phyloP scores from a whole-genome alignment of 371 early-diverging fungal genomes.

The Basidiobolus meristosporus region DNA sequence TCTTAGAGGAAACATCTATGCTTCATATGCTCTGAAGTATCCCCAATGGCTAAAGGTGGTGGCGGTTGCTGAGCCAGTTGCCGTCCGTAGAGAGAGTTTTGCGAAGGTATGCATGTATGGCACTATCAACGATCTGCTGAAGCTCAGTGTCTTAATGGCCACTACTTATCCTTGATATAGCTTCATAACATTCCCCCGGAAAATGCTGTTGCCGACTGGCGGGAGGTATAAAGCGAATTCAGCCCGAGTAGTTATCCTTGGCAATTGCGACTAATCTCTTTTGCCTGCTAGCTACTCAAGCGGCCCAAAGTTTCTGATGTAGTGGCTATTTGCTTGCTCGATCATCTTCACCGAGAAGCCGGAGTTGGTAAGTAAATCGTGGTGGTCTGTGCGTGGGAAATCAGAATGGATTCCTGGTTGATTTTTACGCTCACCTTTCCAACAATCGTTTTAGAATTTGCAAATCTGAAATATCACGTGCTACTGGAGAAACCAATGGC shows the following conservation, averaged over 20 bases:
- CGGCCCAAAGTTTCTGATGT: constrained; percentile 6
- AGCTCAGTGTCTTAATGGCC: too few species aligned
- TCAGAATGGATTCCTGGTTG: too few species aligned
- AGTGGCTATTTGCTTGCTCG: constrained; percentile 7
- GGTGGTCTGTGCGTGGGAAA: too few species aligned
- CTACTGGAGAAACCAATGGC: constrained; percentile 38
- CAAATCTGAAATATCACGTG: constrained; percentile 20
- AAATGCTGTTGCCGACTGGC: too few species aligned
- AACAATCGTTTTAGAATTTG: constrained; percentile 12
- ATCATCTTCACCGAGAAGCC: constrained; percentile 8
- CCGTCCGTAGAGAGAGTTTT: constrained; percentile 4
- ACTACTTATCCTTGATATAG: too few species aligned
- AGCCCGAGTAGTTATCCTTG: too few species aligned
- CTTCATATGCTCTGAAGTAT: constrained; percentile 5
- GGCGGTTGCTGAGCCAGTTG: constrained; percentile 10
- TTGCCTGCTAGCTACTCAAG: constrained; percentile 1
- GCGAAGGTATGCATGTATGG: constrained; percentile 3
- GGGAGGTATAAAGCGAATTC: too few species aligned
- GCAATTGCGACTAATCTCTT: too few species aligned
- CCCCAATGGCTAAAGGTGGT: constrained; percentile 8
- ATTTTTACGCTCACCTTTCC: too few species aligned
- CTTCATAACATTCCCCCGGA: too few species aligned
- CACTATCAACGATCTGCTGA: too few species aligned
- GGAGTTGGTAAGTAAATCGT: constrained; percentile 5
- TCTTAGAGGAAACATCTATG: constrained; percentile 9